phyloP scores from a whole-genome alignment of 225 moss, liverwort and hornwort species.

The Bryoerythrophyllum caledonicum region DNA sequence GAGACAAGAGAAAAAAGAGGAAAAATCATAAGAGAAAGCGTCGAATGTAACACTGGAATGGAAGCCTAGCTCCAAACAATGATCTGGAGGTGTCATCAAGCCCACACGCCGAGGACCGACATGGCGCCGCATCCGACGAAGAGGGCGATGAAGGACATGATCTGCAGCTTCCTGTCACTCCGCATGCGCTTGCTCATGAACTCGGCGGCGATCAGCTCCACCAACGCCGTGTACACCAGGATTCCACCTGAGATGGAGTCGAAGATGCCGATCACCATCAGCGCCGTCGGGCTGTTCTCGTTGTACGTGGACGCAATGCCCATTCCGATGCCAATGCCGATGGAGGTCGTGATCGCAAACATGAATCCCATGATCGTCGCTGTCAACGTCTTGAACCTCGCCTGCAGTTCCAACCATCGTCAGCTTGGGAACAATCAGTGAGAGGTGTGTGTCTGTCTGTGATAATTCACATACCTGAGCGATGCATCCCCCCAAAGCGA shows the following conservation, averaged over 20 bases:
- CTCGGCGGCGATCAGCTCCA: conserved; percentile 47
- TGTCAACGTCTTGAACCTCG: conserved; percentile 26
- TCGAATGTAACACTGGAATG: too few relatives aligned
- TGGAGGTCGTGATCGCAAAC: conserved; percentile 53
- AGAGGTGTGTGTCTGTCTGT: too few relatives aligned
- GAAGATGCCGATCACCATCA: conserved; percentile 50
- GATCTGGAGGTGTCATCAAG: neutral
- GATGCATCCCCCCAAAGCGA: conserved; percentile 86
- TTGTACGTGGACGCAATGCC: conserved; percentile 49
- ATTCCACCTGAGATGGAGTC: conserved; percentile 56
- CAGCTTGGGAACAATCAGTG: too few relatives aligned
- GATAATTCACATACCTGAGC: conserved; percentile 67
- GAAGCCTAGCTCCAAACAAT: too few relatives aligned
- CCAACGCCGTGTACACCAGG: conserved; percentile 51
- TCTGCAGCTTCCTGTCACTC: conserved; percentile 28
- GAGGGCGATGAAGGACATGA: conserved; percentile 33
- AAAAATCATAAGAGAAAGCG: too few relatives aligned
- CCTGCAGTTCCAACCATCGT: conserved; percentile 24
- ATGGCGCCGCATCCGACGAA: conserved; percentile 36
- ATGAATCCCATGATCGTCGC: conserved; percentile 45
- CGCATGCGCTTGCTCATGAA: conserved; percentile 56
- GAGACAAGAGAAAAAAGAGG: too few relatives aligned
- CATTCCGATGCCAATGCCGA: conserved; percentile 55
- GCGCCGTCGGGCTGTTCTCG: conserved; percentile 38
- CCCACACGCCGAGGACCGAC: conserved; percentile 50